A percentile compares a stretch with the other conserved stretches of the same genome.
Evolutionary conservation across 768 basidiomycete species (phyloP).

Genomic region (Coprinellus micaceus): DNA sequence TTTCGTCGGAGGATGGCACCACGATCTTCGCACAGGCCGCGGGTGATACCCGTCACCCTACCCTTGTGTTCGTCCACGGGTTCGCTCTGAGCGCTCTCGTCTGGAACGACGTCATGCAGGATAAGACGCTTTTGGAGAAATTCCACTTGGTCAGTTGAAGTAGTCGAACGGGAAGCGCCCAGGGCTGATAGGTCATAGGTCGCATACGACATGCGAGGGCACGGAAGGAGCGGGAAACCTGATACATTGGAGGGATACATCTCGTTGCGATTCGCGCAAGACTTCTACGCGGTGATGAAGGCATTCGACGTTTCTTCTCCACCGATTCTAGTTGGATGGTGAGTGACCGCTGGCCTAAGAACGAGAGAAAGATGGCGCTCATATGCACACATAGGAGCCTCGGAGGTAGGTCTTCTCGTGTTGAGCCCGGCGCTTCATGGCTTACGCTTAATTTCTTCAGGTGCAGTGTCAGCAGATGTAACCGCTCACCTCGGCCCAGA

Average conservation of each 20-base stretch:
- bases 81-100: slow-evolving; percentile 32
- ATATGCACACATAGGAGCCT: slow-evolving; percentile 22
- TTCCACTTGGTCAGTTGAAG: slow-evolving; percentile 28
- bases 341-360: background rate
- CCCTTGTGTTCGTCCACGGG: slow-evolving; percentile 41
- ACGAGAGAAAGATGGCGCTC: too few species aligned
- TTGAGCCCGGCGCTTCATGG: too few species aligned
- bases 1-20: slow-evolving; percentile 30
- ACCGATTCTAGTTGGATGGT: slow-evolving; percentile 10
- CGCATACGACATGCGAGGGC: slow-evolving; percentile 31
- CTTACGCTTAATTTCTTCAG: too few species aligned
- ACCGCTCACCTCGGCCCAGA: background rate
- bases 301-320: slow-evolving; percentile 30
- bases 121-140: slow-evolving; percentile 19
- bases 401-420: slow-evolving; percentile 19
- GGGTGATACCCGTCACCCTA: slow-evolving; percentile 32
- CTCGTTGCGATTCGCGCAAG: slow-evolving; percentile 28
- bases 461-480: background rate
- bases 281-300: slow-evolving; percentile 28
- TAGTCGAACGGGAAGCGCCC: too few species aligned
- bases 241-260: slow-evolving; percentile 21
- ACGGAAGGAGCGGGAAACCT: slow-evolving; percentile 33
- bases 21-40: slow-evolving; percentile 34
- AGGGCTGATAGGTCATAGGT: too few species aligned
- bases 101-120: slow-evolving; percentile 36